Base-by-base conservation (phyloP, 2,329 filamentous ascomycete species). In the Knoxdaviesia proteae region DNA sequence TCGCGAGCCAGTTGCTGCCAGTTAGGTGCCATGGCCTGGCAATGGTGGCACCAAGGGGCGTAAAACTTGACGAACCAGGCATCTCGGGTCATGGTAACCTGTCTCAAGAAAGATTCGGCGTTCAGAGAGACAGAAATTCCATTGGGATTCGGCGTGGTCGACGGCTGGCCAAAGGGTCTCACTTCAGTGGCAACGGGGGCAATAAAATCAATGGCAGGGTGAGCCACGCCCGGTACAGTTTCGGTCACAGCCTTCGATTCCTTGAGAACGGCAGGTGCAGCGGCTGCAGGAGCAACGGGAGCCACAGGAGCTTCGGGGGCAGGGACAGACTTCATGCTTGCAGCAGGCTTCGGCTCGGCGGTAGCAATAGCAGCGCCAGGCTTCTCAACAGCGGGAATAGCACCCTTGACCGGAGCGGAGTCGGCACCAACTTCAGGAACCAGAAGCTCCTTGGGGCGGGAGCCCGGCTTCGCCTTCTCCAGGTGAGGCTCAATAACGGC, bases 41-140 rank as follows among this genome's bases (percentile, higher is more conserved):
- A 98, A 61, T 98, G 90, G 51, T 78, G 76, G 58, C 90, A 98
- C 90, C 88, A 96, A 5, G 90, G 92, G 11, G 84, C 87, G 57
- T 94, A 96, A 58, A 98, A 96, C 60, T 98, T 98, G 67, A 98
- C 77, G 55, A 98, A 94, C 90, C 90, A 98, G 5, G 87, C 80
- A 48, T 96, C 86, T 48, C 82, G 75, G 0, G 84, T 86, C 56
- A 78, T 81, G 3, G 84, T 93, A 39, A 98, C 87, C 35, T 80
- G 65, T 45, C 73, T 76, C 56, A 92, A 80, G 63, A 98, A 98
- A 48, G 68, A 83, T 55, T 94, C 86, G 0, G 82, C 78, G 2
- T 77, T 86, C 42, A 98, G 68, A 6, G 77, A 61, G 34, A 84
- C 67, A 6, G 84, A 92, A 10, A 70, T 64, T 6, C 90, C 90